Base-by-base conservation (phyloP, 371 early-diverging fungal genomes). In the Circinella minor region DNA sequence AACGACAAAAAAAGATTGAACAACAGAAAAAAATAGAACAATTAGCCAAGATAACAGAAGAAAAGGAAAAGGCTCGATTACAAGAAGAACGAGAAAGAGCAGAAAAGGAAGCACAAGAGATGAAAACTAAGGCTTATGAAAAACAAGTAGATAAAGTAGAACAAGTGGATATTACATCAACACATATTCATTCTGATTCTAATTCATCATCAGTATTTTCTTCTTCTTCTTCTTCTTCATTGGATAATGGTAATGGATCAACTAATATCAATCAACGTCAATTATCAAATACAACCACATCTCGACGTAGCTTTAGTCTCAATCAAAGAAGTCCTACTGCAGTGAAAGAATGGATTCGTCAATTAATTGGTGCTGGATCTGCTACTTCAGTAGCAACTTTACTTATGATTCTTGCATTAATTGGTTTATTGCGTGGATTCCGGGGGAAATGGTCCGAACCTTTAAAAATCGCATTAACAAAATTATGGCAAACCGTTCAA, bases 401-500 rank as follows among this genome's bases (percentile, higher is more conserved):
- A 11, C 36, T 82, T 1, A 18, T 77, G n/a, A 11, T 78, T 0
- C 76, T 82, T 66, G 73, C 75, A 20, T 54, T 82, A 13, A 20
- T 80, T 47, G 74, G 74, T 3, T 20, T 79, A 15, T 51, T 79
- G 13, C 76, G 75, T 49, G 74, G 77, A 1, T 75, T 71, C 34
- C 70, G 78, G 34, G 69, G 74, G 0, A 72, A 68, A 38, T 51
- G 79, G 15, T 66, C 77, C 14, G 65, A 64, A 13, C 75, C 76
- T 7, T 43, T 77, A 4, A 77, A 74, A 62, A 57, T 39, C 3
- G 36, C 72, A 8, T 61, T 80, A 27, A 67, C 48, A 15, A 83
- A 83, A 43, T 11, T 83, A 54, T 80, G 79, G 81, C 81, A 77
- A 51, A 83, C 83, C 0, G 54, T 80, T 27, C 72, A 75, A 55